Conservation (phyloP, 2,329 filamentous ascomycete genomes). For the Clarireedia paspali region DNA sequence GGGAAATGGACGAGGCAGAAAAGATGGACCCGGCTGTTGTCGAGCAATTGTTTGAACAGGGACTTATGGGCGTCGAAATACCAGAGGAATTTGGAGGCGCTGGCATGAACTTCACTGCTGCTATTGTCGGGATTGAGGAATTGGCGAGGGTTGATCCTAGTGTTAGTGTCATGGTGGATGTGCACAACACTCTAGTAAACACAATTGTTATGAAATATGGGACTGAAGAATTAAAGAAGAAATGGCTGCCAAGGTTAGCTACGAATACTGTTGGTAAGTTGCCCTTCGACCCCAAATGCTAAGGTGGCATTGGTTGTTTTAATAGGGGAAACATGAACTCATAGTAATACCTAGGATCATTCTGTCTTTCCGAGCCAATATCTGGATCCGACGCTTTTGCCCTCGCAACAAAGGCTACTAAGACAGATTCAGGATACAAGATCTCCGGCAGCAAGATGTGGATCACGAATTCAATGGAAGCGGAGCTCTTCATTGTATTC, state of each 20-base stretch:
- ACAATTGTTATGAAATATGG: constrained; percentile 85
- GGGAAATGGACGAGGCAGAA: constrained; percentile 97
- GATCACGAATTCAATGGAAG: constrained; percentile 97
- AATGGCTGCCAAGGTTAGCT: constrained; percentile 82
- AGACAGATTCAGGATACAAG: constrained; percentile 75
- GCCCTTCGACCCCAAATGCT: background rate
- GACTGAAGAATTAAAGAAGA: constrained; percentile 67
- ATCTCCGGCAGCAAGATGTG: constrained; percentile 97
- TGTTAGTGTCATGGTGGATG: constrained; percentile 90
- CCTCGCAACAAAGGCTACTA: constrained; percentile 79
- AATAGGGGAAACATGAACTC: too few species aligned
- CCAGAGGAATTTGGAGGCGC: constrained; percentile 94
- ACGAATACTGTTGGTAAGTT: constrained; percentile 68
- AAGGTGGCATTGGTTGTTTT: background rate
- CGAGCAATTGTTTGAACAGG: constrained; percentile 93
- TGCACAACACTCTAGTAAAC: constrained; percentile 97
- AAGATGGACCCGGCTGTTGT: constrained; percentile 82
- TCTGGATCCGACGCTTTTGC: constrained; percentile 96
- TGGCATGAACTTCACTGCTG: constrained; percentile 97
- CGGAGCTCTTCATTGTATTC: constrained; percentile 94
- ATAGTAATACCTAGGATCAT: constrained; percentile 47
- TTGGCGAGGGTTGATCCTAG: constrained; percentile 88
- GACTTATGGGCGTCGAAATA: constrained; percentile 94
- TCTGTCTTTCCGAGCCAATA: constrained; percentile 86
- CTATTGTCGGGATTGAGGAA: constrained; percentile 96